A percentile compares a stretch with the other conserved stretches of the same genome.
These are phyloP conservation scores for Exophiala mesophila DNA, from an alignment of 2,329 filamentous ascomycete genomes.

Conservation along the genomic window DNA sequence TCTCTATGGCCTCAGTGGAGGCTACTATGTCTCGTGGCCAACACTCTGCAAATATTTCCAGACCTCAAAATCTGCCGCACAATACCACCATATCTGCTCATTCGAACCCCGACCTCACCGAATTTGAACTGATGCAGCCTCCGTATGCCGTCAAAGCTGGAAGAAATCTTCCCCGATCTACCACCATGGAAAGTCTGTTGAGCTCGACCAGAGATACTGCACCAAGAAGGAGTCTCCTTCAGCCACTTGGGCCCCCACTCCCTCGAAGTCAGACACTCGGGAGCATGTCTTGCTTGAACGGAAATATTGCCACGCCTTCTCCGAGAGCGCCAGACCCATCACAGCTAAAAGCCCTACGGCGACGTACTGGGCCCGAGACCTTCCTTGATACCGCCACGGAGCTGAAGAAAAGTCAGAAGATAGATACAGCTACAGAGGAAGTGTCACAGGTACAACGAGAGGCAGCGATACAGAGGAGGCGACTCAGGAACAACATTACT, in stretches of 20 bases:
- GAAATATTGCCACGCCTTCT: conserved; percentile 10
- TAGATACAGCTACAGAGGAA: conserved; percentile 15
- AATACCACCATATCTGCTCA: too few species aligned
- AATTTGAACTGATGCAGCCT: too few species aligned
- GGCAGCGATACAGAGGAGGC: conserved; percentile 14
- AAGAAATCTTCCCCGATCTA: conserved; percentile 17
- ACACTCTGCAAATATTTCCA: too few species aligned
- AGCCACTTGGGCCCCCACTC: conserved; percentile 21
- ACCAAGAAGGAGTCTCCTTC: conserved; percentile 18
- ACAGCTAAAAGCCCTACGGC: not conserved
- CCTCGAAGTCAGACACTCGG: conserved; percentile 20
- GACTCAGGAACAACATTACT: conserved; percentile 16
- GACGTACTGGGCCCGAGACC: conserved; percentile 3
- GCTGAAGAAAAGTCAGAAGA: conserved; percentile 20
- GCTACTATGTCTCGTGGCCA: too few species aligned
- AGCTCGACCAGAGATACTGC: conserved; percentile 9
- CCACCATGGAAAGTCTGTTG: conserved; percentile 15
- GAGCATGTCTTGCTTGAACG: conserved; percentile 21
- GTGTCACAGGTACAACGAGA: conserved; percentile 19
- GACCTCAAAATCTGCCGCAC: too few species aligned
- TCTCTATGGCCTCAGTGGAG: too few species aligned
- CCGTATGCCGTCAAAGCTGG: too few species aligned
- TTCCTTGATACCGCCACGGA: conserved; percentile 13
- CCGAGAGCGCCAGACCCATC: conserved; percentile 13
- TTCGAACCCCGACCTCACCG: too few species aligned